Evolutionary conservation across 2,329 filamentous ascomycete species (phyloP).

Genomic region (Sporothrix phasma): DNA sequence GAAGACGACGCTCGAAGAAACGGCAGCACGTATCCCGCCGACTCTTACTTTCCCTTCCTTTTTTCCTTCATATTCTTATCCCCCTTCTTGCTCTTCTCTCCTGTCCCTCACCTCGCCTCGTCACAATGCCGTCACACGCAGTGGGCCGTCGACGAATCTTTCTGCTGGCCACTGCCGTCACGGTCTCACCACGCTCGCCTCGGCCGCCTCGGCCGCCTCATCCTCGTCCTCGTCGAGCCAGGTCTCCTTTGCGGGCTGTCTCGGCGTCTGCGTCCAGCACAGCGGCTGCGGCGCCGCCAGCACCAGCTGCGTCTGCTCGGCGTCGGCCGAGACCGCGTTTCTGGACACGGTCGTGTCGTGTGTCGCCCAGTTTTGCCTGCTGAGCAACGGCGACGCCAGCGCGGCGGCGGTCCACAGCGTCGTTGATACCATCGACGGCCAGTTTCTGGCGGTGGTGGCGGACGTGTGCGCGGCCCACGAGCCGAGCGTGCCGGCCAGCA

Average conservation of each 20-base stretch:
- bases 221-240: neutral
- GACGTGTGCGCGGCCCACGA: slow-evolving; percentile 11
- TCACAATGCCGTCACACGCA: neutral
- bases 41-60: too few relatives aligned
- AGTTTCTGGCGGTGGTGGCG: slow-evolving; percentile 15
- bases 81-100: neutral
- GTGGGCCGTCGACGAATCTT: neutral
- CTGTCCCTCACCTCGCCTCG: neutral
- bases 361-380: slow-evolving; percentile 15
- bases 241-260: slow-evolving; percentile 15
- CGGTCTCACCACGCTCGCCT: neutral
- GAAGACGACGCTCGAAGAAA: too few relatives aligned
- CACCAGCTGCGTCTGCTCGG: slow-evolving; percentile 17
- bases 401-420: neutral
- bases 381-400: neutral
- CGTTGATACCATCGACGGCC: slow-evolving; percentile 10
- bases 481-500: slow-evolving; percentile 3
- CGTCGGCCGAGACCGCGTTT: neutral
- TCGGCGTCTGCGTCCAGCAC: slow-evolving; percentile 15
- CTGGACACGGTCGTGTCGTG: slow-evolving; percentile 17
- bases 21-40: too few relatives aligned
- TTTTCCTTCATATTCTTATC: too few relatives aligned
- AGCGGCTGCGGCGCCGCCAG: slow-evolving; percentile 15
- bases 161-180: neutral
- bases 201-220: neutral